A percentile compares a stretch with the other conserved stretches of the same genome.
Evolutionary conservation across 2,329 filamentous ascomycete genomes (phyloP).

Genomic region (Trichophyton schoenleinii): DNA sequence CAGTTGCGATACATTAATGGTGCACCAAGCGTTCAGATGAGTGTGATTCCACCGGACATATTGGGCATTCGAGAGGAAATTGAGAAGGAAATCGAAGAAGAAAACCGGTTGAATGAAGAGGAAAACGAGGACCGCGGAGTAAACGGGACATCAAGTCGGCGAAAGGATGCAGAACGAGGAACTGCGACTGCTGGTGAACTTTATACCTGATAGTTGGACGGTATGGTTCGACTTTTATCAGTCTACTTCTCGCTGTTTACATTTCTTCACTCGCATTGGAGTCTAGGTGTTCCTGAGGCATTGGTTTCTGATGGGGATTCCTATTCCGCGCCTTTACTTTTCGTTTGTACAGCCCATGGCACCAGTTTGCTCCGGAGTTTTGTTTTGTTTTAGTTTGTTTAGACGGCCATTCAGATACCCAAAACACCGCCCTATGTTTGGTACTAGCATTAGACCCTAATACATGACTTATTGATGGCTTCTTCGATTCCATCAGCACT

Average conservation of each 20-base stretch:
- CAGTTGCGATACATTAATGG: constrained; percentile 75
- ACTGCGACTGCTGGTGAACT: constrained; percentile 23
- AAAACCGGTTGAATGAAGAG: constrained; percentile 27
- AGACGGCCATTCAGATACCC: not conserved
- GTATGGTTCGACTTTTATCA: not conserved
- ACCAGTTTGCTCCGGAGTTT: not conserved
- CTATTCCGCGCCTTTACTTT: constrained; percentile 1
- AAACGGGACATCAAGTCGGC: constrained; percentile 15
- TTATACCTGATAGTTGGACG: constrained; percentile 19
- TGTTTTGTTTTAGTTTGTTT: not conserved
- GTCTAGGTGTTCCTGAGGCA: not conserved
- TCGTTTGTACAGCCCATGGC: not conserved
- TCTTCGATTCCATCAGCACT: constrained; percentile 31
- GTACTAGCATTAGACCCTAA: not conserved
- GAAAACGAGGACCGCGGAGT: constrained; percentile 27
- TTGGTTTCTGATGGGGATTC: not conserved
- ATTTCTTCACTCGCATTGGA: not conserved
- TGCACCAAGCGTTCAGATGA: constrained; percentile 78
- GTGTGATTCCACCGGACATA: constrained; percentile 65
- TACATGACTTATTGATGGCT: not conserved
- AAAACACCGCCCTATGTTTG: not conserved
- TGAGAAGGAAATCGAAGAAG: constrained; percentile 36
- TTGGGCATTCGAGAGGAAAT: constrained; percentile 41
- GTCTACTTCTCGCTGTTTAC: not conserved
- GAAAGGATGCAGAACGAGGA: constrained; percentile 26